Percentiles rank a stretch among this genome's conserved stretches.
Conservation (phyloP, 1,284 basidiomycete genomes). For the Ceraceosorus guamensis region DNA sequence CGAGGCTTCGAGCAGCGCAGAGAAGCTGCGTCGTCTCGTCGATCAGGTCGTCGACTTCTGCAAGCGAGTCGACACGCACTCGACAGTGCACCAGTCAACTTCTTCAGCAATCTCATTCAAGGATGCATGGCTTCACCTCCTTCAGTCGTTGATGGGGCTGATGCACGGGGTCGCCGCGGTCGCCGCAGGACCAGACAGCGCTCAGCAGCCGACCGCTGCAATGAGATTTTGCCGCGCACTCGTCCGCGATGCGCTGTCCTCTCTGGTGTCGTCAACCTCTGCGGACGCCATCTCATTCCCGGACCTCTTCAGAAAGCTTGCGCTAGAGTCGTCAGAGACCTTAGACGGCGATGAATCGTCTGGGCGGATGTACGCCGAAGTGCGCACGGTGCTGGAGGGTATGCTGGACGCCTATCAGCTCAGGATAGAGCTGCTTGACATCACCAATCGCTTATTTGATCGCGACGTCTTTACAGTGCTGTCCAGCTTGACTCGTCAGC, state of each 20-base stretch:
- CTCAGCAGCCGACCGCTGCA: neutral
- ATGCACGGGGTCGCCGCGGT: slow-evolving; percentile 55
- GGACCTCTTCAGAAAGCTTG: slow-evolving; percentile 77
- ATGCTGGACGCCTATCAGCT: slow-evolving; percentile 91
- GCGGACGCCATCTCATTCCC: slow-evolving; percentile 82
- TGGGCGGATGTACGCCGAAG: slow-evolving; percentile 66
- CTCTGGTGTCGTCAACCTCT: slow-evolving; percentile 74
- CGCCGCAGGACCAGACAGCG: neutral
- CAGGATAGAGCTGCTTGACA: slow-evolving; percentile 81
- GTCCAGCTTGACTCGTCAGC: slow-evolving; percentile 50
- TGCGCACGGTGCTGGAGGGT: slow-evolving; percentile 76
- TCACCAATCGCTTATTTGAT: slow-evolving; percentile 74
- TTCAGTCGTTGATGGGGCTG: slow-evolving; percentile 69
- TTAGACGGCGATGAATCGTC: slow-evolving; percentile 50
- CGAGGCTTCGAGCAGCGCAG: slow-evolving; percentile 4
- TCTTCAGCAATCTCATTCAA: slow-evolving; percentile 53
- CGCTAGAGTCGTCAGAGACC: slow-evolving; percentile 45
- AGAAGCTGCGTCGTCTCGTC: slow-evolving; percentile 8
- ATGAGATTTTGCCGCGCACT: neutral
- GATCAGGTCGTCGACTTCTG: too few species aligned
- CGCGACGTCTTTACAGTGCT: slow-evolving; percentile 73
- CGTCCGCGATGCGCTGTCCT: slow-evolving; percentile 76
- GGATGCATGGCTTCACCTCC: slow-evolving; percentile 80
- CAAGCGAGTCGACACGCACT: slow-evolving; percentile 8
- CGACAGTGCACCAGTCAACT: slow-evolving; percentile 25